Percentiles rank a stretch among this genome's conserved stretches.
These are phyloP conservation scores for Ilex paraguariensis DNA, from an alignment of 305 asterid genomes.

Conservation along the genomic window DNA sequence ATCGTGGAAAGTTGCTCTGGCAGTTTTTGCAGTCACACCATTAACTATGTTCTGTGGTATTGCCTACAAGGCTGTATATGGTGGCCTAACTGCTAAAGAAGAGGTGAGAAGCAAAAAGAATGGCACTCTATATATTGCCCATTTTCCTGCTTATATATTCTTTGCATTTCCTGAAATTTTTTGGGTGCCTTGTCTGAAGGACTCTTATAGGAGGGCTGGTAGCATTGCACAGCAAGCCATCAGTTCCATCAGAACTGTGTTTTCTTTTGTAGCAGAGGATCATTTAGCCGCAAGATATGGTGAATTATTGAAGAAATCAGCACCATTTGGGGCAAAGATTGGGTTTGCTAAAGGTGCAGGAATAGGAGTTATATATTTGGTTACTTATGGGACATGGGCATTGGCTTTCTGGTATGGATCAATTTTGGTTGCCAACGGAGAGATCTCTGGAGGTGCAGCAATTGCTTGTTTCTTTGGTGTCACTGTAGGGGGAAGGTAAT, in stretches of 20 bases:
- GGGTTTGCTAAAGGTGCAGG: conserved; percentile 88
- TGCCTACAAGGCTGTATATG: conserved; percentile 74
- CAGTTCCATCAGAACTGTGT: conserved; percentile 68
- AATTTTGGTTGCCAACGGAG: conserved; percentile 36
- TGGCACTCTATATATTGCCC: no score
- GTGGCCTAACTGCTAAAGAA: conserved; percentile 75
- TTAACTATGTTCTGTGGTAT: conserved; percentile 78
- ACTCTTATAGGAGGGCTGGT: conserved; percentile 68
- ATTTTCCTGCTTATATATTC: neutral
- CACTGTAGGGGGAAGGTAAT: conserved; percentile 77
- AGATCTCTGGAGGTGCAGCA: conserved; percentile 71
- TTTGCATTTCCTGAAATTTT: conserved; percentile 10
- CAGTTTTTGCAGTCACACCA: conserved; percentile 80
- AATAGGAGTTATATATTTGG: conserved; percentile 72
- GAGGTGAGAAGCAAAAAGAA: conserved; percentile 40
- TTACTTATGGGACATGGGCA: conserved; percentile 85
- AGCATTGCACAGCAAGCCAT: conserved; percentile 80
- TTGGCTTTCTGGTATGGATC: conserved; percentile 92
- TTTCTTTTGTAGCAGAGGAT: conserved; percentile 80
- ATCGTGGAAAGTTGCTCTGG: conserved; percentile 70
- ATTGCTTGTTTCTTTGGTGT: conserved; percentile 93
- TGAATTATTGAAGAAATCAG: conserved; percentile 43
- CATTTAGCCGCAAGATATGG: conserved; percentile 49
- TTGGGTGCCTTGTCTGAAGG: conserved; percentile 27
- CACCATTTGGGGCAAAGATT: conserved; percentile 53